Evolutionary conservation across 2,329 filamentous ascomycete species (phyloP), one percentile per base, ranked within the genome.

Genomic region (Exophiala sideris): DNA sequence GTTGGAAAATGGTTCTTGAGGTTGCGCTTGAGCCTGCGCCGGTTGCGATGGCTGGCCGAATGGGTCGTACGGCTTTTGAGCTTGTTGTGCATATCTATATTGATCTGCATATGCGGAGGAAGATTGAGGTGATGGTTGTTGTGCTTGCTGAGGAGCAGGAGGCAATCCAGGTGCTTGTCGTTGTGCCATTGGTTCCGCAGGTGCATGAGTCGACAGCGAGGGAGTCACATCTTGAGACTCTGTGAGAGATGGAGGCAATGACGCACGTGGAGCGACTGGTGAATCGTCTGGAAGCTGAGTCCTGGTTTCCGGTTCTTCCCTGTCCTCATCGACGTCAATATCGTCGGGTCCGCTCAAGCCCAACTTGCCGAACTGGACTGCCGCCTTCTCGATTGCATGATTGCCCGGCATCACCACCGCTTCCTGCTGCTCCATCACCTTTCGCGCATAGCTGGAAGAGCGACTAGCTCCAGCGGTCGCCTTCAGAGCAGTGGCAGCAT

Each of bases 391-490:
- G 24, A 99, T 88, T 49, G 94, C 91, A 63, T 94, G 91, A 76
- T 96, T 96, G 56, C 89, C 91, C 42, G 94, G 94, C 92, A 99
- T 96, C 61, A 96, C 91, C 38, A 99, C 94, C 55, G 94, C 90
- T 75, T 99, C 94, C 72, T 96, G 91, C 70, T 99, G 94, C 65
- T 97, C 91, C 66, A 95, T 79, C 50, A 96, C 81, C 66, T 90
- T 88, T 62, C 92, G 85, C 70, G 95, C 88, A 71, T 88, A 90
- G 73, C 86, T 91, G 16, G 89, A 83, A 50, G 84, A 85, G 57
- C 92, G 88, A 56, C 78, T 76, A 53, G 80, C 66, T 32, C 71
- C 73, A 20, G 82, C 76, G 58, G 86, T 87, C 10, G 88, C 88
- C 76, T 95, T 96, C 65, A 88, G 79, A 21, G 90, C 89, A 46